These are phyloP conservation scores for Hanseniaspora guilliermondii DNA, from an alignment of 805 yeast genomes.

Conservation along the genomic window DNA sequence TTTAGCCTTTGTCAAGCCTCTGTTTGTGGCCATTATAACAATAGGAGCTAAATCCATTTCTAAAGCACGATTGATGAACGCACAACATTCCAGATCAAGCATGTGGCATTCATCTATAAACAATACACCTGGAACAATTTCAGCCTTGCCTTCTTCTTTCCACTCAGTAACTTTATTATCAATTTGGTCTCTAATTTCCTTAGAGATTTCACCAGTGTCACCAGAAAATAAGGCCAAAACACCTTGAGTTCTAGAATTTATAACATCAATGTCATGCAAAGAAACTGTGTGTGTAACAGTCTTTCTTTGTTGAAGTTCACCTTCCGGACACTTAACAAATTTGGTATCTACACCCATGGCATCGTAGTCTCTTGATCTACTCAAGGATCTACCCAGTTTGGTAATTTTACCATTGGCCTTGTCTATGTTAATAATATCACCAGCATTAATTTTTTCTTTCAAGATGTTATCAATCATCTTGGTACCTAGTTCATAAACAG, in stretches of 20 bases:
- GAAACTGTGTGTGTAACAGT: conserved; percentile 97
- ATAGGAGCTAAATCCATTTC: conserved; percentile 96
- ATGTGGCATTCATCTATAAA: conserved; percentile 97
- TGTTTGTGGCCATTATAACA: conserved; percentile 94
- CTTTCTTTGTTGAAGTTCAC: conserved; percentile 90
- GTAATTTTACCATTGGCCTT: conserved; percentile 90
- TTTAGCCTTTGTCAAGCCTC: conserved; percentile 86
- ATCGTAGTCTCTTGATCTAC: conserved; percentile 94
- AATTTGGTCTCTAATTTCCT: conserved; percentile 92
- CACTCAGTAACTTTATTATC: conserved; percentile 94
- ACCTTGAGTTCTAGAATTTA: conserved; percentile 95
- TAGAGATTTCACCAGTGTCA: conserved; percentile 93
- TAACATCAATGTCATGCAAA: conserved; percentile 92
- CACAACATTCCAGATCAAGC: conserved; percentile 93
- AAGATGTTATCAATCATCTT: conserved; percentile 91
- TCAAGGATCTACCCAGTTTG: conserved; percentile 88
- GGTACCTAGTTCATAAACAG: conserved; percentile 87
- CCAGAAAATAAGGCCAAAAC: conserved; percentile 90
- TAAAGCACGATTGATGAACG: conserved; percentile 87
- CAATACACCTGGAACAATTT: conserved; percentile 92
- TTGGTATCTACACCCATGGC: conserved; percentile 98
- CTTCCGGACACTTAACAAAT: conserved; percentile 97
- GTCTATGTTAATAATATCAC: conserved; percentile 91
- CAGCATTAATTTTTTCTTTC: conserved; percentile 90
- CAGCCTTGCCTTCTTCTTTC: conserved; percentile 98